A percentile compares a stretch with the other conserved stretches of the same genome.
Conservation (phyloP, 331 rosid species). For the Telfairia occidentalis region DNA sequence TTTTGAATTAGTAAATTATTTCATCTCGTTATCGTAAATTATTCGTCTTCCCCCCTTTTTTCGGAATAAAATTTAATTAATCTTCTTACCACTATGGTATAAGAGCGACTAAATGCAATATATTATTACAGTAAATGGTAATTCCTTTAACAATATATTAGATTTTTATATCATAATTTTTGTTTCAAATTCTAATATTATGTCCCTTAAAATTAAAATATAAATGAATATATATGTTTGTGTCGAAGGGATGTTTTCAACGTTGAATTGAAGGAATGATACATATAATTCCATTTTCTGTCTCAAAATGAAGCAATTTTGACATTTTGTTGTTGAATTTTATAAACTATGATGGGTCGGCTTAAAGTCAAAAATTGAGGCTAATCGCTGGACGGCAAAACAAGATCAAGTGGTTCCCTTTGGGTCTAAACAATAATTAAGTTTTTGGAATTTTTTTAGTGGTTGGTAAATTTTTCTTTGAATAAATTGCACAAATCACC, state of each 20-base stretch:
- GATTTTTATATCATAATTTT: too few species aligned
- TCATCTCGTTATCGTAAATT: neutral
- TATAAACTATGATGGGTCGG: neutral
- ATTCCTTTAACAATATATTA: neutral
- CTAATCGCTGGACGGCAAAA: neutral
- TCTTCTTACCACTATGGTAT: neutral
- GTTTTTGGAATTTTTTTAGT: neutral
- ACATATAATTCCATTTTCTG: neutral
- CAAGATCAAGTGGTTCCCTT: neutral
- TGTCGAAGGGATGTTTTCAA: too few species aligned
- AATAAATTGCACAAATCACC: too few species aligned
- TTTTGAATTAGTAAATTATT: neutral
- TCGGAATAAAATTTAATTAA: too few species aligned
- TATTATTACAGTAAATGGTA: neutral
- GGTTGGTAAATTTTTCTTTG: neutral
- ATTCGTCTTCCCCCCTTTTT: too few species aligned
- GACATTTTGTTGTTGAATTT: neutral
- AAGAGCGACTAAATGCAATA: neutral
- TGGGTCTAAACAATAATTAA: neutral
- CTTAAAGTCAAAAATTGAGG: neutral
- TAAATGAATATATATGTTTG: too few species aligned
- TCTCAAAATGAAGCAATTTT: neutral
- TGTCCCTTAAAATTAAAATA: too few species aligned
- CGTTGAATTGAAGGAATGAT: neutral
- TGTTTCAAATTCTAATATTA: too few species aligned